Evolutionary conservation across 768 basidiomycete species (phyloP).

Genomic region (Lentinula sp.): DNA sequence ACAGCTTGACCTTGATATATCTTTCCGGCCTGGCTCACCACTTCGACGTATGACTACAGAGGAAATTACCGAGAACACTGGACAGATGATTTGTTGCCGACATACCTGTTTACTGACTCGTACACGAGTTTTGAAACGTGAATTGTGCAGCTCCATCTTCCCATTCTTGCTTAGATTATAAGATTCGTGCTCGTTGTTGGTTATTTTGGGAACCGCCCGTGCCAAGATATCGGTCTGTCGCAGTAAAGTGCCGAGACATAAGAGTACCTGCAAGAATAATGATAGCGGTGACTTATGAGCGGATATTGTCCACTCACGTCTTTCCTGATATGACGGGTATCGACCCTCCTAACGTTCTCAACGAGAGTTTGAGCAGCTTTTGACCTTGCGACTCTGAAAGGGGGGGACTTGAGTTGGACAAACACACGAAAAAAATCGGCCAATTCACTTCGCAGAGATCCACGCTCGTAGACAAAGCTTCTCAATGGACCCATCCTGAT

Average conservation of each 20-base stretch:
- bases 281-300: not conserved
- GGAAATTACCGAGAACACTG: not conserved
- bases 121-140: slow-evolving; percentile 35
- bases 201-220: slow-evolving; percentile 23
- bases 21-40: slow-evolving; percentile 25
- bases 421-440: not conserved
- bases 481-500: slow-evolving; percentile 10
- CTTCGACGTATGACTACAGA: slow-evolving; percentile 23
- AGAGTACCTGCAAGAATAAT: slow-evolving; percentile 19
- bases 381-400: slow-evolving; percentile 17
- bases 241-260: slow-evolving; percentile 22
- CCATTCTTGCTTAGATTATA: slow-evolving; percentile 20
- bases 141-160: slow-evolving; percentile 24
- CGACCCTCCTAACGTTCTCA: slow-evolving; percentile 8
- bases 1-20: slow-evolving; percentile 25
- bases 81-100: not conserved
- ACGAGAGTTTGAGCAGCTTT: not conserved
- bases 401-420: not conserved
- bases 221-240: slow-evolving; percentile 27
- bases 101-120: slow-evolving; percentile 29
- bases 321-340: slow-evolving; percentile 10
- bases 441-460: slow-evolving; percentile 24
- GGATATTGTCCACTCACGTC: slow-evolving; percentile 13
- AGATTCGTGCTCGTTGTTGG: slow-evolving; percentile 25
- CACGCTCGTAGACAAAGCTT: slow-evolving; percentile 32